These are phyloP conservation scores for Kwoniella newhampshirensis DNA, from an alignment of 768 basidiomycete genomes.

Conservation along the genomic window DNA sequence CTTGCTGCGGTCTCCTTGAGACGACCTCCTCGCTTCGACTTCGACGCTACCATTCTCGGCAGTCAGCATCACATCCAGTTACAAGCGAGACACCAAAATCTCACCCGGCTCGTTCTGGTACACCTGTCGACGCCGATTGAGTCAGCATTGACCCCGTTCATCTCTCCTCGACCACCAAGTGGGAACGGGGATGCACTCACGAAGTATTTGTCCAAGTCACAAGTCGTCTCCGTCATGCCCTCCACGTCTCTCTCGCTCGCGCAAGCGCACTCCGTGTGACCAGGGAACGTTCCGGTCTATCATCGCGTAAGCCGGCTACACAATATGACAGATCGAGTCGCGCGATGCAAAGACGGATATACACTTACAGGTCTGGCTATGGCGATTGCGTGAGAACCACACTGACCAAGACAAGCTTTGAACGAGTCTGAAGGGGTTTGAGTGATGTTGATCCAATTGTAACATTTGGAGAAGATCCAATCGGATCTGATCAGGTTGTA, in stretches of 20 bases:
- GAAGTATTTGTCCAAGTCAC: conserved; percentile 10
- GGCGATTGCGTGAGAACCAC: conserved; percentile 8
- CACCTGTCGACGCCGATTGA: conserved; percentile 1
- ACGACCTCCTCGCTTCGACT: no score
- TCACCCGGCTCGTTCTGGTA: conserved; percentile 10
- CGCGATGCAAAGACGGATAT: no score
- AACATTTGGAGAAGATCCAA: conserved; percentile 13
- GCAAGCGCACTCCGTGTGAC: conserved; percentile 15
- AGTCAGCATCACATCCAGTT: no score
- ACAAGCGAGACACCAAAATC: neutral
- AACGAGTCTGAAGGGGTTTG: conserved; percentile 13
- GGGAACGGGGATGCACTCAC: conserved; percentile 4
- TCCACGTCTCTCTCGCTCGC: conserved; percentile 1
- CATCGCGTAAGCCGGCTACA: neutral
- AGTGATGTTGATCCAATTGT: conserved; percentile 6
- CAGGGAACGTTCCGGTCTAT: conserved; percentile 12
- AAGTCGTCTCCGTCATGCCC: neutral
- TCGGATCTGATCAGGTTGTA: conserved; percentile 16
- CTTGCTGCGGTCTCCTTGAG: no score
- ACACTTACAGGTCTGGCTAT: conserved; percentile 14
- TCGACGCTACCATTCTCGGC: no score
- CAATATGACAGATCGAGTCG: no score
- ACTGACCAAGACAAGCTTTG: conserved; percentile 18
- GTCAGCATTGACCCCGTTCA: no score
- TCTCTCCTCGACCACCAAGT: no score